Evolutionary conservation across 257 asterid genomes (phyloP), one percentile per base, ranked within the genome.

Genomic region (Thymus quinquecostatus): DNA sequence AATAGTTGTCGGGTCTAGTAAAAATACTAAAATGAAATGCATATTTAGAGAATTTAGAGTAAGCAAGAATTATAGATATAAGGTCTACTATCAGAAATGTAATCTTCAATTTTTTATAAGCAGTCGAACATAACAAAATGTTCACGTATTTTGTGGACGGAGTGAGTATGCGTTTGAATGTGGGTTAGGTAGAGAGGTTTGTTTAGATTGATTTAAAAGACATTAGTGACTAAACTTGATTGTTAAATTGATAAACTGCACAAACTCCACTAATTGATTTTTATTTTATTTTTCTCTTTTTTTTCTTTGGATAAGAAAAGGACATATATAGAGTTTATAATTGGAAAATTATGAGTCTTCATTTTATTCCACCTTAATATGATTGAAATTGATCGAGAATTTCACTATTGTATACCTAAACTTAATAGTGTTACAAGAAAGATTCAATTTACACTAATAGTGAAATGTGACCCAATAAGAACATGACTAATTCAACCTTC

Each of bases 381-480:
- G 44, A 66, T 66, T 48, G 55, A 47, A 48, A 6, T 34, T 41
- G 60, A 14, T 66, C 67, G 49, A 33, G 8, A 66, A n/a, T 50
- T 51, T n/a, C 71, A 66, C 60, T 66, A 50, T 47, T 50, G 40
- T 51, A 27, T 21, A 38, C 9, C 54, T 30, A 68, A 67, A 6
- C 21, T 67, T 36, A 36, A 4, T 34, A 67, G 49, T 50, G 38
- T 67, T 10, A 21, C 50, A n/a, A 36, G 34, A 64, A 14, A 51
- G 10, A 71, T 71, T 50, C 76, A 36, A 36, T 71, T 61, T 68
- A 71, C 64, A 61, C 43, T 34, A 3, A 10, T 48, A 30, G 47
- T 60, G 45, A 32, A 48, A 70, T 48, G 11, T n/a, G 75, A 54
- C 9, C 45, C 7, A 12, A 47, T 60, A 21, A 21, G 21, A 21